phyloP scores from a whole-genome alignment of 2,329 filamentous ascomycete species.

The Colletotrichum phormii region DNA sequence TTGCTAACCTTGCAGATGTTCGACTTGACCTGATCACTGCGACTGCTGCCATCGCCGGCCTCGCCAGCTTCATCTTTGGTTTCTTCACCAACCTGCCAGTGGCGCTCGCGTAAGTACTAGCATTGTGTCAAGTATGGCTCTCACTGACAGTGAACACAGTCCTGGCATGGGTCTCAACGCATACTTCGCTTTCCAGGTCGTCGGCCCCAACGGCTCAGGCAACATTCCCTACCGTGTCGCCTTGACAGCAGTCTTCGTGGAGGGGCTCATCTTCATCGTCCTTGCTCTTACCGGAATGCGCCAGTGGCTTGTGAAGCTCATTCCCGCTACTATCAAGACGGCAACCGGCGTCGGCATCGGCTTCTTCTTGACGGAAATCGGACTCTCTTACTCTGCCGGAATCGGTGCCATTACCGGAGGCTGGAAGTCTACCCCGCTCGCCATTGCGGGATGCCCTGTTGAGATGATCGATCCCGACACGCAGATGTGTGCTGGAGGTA shows the following conservation, averaged over 20 bases:
- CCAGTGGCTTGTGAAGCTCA: slow-evolving; percentile 77
- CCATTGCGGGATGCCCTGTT: slow-evolving; percentile 78
- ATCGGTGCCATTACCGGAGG: slow-evolving; percentile 85
- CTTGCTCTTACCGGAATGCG: slow-evolving; percentile 76
- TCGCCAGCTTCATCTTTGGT: slow-evolving; percentile 82
- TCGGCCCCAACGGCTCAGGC: slow-evolving; percentile 69
- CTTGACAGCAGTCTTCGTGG: slow-evolving; percentile 73
- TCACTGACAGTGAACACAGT: slow-evolving; percentile 49
- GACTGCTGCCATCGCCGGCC: slow-evolving; percentile 82
- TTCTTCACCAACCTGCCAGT: slow-evolving; percentile 85
- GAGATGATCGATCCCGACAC: slow-evolving; percentile 60
- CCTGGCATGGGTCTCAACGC: slow-evolving; percentile 77
- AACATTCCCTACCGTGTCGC: slow-evolving; percentile 69
- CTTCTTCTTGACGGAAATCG: slow-evolving; percentile 72
- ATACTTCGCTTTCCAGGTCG: slow-evolving; percentile 76
- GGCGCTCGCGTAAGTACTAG: slow-evolving; percentile 72
- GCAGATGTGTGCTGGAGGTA: slow-evolving; percentile 66
- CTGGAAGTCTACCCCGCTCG: slow-evolving; percentile 72
- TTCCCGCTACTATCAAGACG: slow-evolving; percentile 73
- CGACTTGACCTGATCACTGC: slow-evolving; percentile 85
- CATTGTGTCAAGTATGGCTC: neutral
- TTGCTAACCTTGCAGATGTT: slow-evolving; percentile 57
- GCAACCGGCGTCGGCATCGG: slow-evolving; percentile 75
- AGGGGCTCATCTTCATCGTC: slow-evolving; percentile 73
- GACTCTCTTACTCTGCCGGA: slow-evolving; percentile 81